Percentiles rank a stretch among this genome's conserved stretches.
phyloP scores from a whole-genome alignment of 176 grass and related monocot species.

The Raddia distichophylla region DNA sequence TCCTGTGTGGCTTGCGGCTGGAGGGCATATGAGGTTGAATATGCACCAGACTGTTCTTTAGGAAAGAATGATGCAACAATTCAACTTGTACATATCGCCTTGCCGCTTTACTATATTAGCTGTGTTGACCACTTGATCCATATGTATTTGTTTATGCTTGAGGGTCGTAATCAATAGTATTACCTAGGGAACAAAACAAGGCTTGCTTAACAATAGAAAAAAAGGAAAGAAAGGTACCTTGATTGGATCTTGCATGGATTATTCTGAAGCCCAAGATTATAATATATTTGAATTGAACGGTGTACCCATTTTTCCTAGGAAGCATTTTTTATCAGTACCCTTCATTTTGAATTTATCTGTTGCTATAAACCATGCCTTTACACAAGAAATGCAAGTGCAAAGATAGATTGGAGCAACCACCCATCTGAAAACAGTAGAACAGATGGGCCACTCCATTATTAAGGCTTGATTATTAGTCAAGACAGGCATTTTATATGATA shows the following conservation, averaged over 20 bases:
- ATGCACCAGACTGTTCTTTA: neutral
- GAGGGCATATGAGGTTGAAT: neutral
- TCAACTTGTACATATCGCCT: slow-evolving; percentile 18
- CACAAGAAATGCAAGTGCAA: neutral
- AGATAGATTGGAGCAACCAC: neutral
- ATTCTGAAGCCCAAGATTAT: neutral
- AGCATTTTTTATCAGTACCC: slow-evolving; percentile 2
- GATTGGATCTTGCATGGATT: slow-evolving; percentile 24
- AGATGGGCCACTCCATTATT: slow-evolving; percentile 14
- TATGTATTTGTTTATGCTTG: slow-evolving; percentile 8
- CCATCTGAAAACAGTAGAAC: slow-evolving; percentile 8
- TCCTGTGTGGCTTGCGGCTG: neutral
- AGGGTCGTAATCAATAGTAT: slow-evolving; percentile 16
- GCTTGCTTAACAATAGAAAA: neutral
- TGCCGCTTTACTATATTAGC: slow-evolving; percentile 15
- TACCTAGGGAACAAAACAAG: neutral
- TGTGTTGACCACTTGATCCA: neutral
- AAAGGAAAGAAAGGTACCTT: neutral
- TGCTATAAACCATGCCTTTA: neutral
- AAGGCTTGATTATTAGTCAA: neutral
- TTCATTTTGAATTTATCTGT: neutral
- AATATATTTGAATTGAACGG: neutral
- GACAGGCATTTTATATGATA: neutral
- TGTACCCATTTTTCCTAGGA: slow-evolving; percentile 23
- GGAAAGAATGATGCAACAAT: neutral